Evolutionary conservation across 179 eudicot species (phyloP), one percentile per base, ranked within the genome.

Genomic region (Spergularia azorica): DNA sequence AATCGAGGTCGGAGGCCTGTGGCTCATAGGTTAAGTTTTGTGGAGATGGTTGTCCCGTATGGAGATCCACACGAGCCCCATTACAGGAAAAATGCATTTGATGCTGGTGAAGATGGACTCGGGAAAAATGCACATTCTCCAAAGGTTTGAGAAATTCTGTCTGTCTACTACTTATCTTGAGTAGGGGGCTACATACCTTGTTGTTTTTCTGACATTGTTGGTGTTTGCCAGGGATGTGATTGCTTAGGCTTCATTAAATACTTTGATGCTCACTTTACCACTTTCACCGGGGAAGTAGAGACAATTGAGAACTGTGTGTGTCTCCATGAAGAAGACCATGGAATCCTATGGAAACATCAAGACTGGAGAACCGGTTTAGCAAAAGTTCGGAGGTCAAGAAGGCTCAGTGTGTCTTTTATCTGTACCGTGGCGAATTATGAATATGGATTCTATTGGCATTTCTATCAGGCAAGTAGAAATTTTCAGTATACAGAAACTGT

Each of bases 401-500:
- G 97, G 83, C 87, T 95, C 61, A 89, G 94, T 43, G 94, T 88
- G 72, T 95, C 99, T 12, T 95, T 93, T 70, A 79, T 93, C 36
- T 95, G 99, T 78, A 93, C 97, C 59, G 97, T 95, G 76, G 97
- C 97, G 63, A 95, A 95, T 83, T 95, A 95, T 71, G 99, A 95
- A 81, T 95, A 95, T 79, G 99, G 97, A 51, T 95, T 95, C 80
- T 95, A 77, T 77, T 95, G 99, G 99, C 97, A 95, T 84, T 93
- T 95, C 67, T 95, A 93, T 83, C 97, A 95, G 97, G 99, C 80
- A 82, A 89, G 94, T 85, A 50, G 52, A 70, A 17, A 48, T 51
- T 12, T 17, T 51, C 71, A 54, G 21, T 54, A 43, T 71, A 39
- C 7, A 15, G 16, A 6, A 61, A 50, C 26, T 77, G 9, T 51